Conservation (phyloP, 108 stramenopile genomes). For the Cyclostephanos tholiformis region DNA sequence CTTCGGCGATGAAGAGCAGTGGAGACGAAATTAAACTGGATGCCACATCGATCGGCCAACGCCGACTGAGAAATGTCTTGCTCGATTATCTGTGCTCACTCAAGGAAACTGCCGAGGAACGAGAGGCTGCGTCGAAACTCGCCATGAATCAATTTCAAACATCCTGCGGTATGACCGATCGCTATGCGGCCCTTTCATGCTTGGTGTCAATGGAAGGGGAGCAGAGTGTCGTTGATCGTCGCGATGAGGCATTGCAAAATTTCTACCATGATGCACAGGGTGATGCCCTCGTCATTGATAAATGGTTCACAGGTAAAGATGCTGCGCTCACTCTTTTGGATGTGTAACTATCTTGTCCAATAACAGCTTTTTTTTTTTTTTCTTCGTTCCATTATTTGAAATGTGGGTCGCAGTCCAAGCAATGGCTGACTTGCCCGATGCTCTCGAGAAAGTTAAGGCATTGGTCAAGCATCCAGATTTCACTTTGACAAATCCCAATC, state of each 20-base stretch:
- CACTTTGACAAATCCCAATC: conserved; percentile 80
- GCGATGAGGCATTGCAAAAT: conserved; percentile 49
- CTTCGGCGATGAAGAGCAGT: conserved; percentile 37
- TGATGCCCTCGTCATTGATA: conserved; percentile 57
- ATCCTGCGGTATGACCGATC: conserved; percentile 82
- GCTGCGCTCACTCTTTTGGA: neutral
- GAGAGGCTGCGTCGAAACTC: conserved; percentile 39
- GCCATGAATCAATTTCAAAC: conserved; percentile 55
- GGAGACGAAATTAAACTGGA: conserved; percentile 34
- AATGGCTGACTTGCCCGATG: conserved; percentile 47
- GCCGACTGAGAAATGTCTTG: conserved; percentile 67
- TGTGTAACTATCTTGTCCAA: neutral
- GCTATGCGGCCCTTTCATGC: conserved; percentile 58
- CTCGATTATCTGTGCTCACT: conserved; percentile 59
- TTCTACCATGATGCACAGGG: conserved; percentile 67
- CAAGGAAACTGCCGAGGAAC: conserved; percentile 52
- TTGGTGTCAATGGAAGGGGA: conserved; percentile 59
- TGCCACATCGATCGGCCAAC: conserved; percentile 42
- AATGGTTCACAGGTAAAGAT: conserved; percentile 48
- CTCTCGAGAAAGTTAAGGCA: conserved; percentile 40
- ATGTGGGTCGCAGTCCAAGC: conserved; percentile 68
- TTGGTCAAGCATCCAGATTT: conserved; percentile 71
- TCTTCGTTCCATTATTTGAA: conserved; percentile 32
- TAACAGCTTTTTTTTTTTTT: neutral
- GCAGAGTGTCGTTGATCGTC: conserved; percentile 25